Percentiles rank a stretch among this genome's conserved stretches.
Evolutionary conservation across 345 rosid genomes (phyloP).

Genomic region (Brassica incana): DNA sequence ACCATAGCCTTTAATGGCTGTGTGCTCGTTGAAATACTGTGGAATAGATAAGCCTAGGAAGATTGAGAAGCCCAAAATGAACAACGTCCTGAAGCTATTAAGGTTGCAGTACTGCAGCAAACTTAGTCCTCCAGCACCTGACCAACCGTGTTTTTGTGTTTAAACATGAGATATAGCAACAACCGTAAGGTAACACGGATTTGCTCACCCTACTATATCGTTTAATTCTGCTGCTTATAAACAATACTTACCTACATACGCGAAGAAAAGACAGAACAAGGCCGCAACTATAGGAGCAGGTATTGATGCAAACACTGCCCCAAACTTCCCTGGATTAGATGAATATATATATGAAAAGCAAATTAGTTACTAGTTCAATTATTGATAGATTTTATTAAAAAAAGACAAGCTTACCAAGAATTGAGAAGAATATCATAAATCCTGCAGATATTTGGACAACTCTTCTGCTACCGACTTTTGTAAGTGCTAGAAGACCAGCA

Average conservation of each 20-base stretch:
- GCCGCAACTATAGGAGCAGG: conserved; percentile 83
- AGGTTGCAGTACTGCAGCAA: conserved; percentile 92
- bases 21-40: conserved; percentile 89
- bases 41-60: conserved; percentile 90
- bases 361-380: background rate
- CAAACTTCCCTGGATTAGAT: conserved; percentile 75
- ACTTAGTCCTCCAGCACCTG: conserved; percentile 91
- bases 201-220: background rate
- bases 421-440: conserved; percentile 95
- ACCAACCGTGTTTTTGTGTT: conserved; percentile 12
- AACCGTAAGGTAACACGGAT: background rate
- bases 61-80: conserved; percentile 82
- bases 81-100: conserved; percentile 75
- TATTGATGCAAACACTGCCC: conserved; percentile 91
- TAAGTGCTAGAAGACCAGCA: conserved; percentile 87
- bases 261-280: conserved; percentile 84
- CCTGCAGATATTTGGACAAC: conserved; percentile 97
- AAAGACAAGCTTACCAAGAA: conserved; percentile 61
- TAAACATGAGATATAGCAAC: background rate
- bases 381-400: background rate
- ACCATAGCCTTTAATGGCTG: conserved; percentile 78
- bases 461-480: conserved; percentile 90
- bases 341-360: background rate
- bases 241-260: conserved; percentile 74
- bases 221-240: background rate